phyloP scores from a whole-genome alignment of 495 filamentous ascomycete genomes.

The Usnea hakonensis region DNA sequence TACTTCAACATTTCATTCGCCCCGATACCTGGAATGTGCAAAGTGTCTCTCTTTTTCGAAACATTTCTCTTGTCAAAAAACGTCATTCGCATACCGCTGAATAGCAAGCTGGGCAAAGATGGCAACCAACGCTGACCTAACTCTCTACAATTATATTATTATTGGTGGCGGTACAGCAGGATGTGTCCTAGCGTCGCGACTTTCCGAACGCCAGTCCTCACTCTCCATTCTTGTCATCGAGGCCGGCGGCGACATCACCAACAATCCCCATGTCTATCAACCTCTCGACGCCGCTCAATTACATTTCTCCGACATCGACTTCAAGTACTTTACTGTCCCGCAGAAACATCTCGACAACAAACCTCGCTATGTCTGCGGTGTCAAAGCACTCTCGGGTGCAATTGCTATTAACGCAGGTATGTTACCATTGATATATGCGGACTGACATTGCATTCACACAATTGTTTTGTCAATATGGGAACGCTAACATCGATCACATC shows the following conservation, averaged over 20 bases:
- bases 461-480: background rate
- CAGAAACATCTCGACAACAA: constrained; percentile 33
- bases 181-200: constrained; percentile 26
- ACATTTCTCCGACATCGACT: constrained; percentile 26
- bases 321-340: constrained; percentile 29
- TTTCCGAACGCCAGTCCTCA: constrained; percentile 17
- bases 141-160: constrained; percentile 26
- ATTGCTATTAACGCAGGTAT: constrained; percentile 26
- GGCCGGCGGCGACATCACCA: constrained; percentile 26
- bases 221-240: constrained; percentile 30
- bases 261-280: constrained; percentile 22
- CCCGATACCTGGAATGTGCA: too few relatives aligned
- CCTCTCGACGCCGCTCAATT: constrained; percentile 13
- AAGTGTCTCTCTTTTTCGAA: too few relatives aligned
- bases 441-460: background rate
- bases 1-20: too few relatives aligned
- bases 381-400: constrained; percentile 37
- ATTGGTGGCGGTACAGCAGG: constrained; percentile 29
- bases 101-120: too few relatives aligned
- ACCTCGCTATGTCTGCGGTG: constrained; percentile 31
- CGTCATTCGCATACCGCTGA: too few relatives aligned
- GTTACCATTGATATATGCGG: background rate
- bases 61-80: too few relatives aligned
- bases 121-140: too few relatives aligned
- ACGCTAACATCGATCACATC: background rate